These are phyloP conservation scores for Exsudoporus floridanus DNA, from an alignment of 1,284 basidiomycete genomes.

Conservation along the genomic window DNA sequence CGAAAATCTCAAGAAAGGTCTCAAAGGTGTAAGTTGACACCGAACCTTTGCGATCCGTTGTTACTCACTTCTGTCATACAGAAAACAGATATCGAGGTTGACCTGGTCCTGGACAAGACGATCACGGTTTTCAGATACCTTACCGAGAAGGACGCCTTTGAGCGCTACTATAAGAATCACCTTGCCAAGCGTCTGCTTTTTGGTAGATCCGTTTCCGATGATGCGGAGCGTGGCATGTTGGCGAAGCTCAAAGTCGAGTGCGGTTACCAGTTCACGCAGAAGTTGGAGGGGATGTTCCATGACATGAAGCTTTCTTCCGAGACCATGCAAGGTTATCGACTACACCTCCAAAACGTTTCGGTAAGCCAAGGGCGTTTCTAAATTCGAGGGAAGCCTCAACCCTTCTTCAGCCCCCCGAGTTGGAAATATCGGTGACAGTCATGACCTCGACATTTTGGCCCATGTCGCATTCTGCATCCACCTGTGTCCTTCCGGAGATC, in stretches of 20 bases:
- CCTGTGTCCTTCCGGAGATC: conserved; percentile 67
- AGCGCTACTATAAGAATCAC: conserved; percentile 97
- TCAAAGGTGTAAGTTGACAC: conserved; percentile 77
- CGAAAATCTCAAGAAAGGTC: conserved; percentile 92
- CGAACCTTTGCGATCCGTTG: neutral
- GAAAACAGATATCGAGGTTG: conserved; percentile 96
- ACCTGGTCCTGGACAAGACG: conserved; percentile 88
- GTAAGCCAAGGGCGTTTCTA: conserved; percentile 38
- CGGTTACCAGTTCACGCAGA: conserved; percentile 96
- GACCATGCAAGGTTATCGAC: conserved; percentile 74
- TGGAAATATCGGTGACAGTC: conserved; percentile 84
- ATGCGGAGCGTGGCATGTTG: conserved; percentile 97
- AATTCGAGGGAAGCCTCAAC: conserved; percentile 9
- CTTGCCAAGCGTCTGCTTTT: conserved; percentile 90
- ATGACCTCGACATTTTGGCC: conserved; percentile 97
- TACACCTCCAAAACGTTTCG: conserved; percentile 53
- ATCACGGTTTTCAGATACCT: conserved; percentile 95
- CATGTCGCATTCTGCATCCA: conserved; percentile 59
- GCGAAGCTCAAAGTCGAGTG: conserved; percentile 97
- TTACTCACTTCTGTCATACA: conserved; percentile 36
- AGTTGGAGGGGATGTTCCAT: conserved; percentile 98
- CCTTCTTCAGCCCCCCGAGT: conserved; percentile 55
- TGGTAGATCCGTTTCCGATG: conserved; percentile 89
- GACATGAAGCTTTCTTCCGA: conserved; percentile 94
- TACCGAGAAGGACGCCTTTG: conserved; percentile 96